phyloP scores from a whole-genome alignment of 441 rosid genomes.

The Bocquillonia castaneifolia region DNA sequence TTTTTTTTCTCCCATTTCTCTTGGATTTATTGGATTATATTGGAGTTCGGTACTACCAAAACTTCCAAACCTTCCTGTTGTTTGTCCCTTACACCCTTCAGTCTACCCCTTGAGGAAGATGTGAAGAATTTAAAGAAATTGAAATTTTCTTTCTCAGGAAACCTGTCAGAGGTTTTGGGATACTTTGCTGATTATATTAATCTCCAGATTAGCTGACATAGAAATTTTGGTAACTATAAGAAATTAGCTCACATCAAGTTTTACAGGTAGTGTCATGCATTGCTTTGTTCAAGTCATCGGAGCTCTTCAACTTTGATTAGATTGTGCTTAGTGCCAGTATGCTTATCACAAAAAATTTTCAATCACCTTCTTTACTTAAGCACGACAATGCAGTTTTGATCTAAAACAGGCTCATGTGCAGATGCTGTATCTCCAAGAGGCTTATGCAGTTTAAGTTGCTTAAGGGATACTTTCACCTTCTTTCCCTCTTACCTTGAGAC shows the following conservation, averaged over 20 bases:
- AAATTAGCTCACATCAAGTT: not conserved
- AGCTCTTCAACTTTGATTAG: not conserved
- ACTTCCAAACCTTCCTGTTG: not conserved
- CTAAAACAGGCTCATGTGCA: not conserved
- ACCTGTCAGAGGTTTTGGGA: too few species aligned
- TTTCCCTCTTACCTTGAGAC: slow-evolving; percentile 2
- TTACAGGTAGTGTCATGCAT: not conserved
- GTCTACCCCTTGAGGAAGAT: too few species aligned
- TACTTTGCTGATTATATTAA: too few species aligned
- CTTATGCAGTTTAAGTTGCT: not conserved
- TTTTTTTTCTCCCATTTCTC: not conserved
- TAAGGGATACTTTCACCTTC: not conserved
- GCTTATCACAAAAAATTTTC: not conserved
- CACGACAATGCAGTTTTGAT: not conserved
- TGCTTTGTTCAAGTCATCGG: not conserved
- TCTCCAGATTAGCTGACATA: not conserved
- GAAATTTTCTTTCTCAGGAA: not conserved
- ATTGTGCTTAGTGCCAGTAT: not conserved
- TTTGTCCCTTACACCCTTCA: not conserved
- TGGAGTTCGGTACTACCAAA: not conserved
- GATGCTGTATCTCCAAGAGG: not conserved
- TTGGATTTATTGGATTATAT: not conserved
- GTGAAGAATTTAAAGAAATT: not conserved
- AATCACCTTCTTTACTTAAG: not conserved
- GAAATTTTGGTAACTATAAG: not conserved